These are phyloP conservation scores for Nannochloropsis gaditana DNA, from an alignment of 108 stramenopile genomes.

Conservation along the genomic window DNA sequence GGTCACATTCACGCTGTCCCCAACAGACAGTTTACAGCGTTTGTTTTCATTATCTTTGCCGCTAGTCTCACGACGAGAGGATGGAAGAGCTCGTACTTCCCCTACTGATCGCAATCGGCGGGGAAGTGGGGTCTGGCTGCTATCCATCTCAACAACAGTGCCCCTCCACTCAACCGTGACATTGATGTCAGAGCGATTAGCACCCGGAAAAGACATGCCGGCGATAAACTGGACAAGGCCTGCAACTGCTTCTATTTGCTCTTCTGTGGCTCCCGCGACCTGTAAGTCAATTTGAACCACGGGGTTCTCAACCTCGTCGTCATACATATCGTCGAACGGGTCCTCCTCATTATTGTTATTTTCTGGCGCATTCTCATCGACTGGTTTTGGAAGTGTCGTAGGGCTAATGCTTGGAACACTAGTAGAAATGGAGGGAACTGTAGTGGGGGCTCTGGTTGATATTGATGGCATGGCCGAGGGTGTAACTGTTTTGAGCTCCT, in stretches of 20 bases:
- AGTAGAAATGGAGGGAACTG: no score
- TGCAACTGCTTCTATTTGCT: conserved; percentile 8
- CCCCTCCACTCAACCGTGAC: not conserved
- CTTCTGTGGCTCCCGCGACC: not conserved
- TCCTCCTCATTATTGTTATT: no score
- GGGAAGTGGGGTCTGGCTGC: not conserved
- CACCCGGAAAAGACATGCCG: not conserved
- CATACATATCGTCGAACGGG: not conserved
- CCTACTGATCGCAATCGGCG: not conserved
- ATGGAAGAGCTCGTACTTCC: not conserved
- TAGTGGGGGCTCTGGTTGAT: no score
- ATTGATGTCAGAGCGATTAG: not conserved
- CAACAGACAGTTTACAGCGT: not conserved
- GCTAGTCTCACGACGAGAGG: not conserved
- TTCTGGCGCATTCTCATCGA: no score
- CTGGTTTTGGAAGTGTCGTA: no score
- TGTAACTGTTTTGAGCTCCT: no score
- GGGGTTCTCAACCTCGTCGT: not conserved
- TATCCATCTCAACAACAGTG: not conserved
- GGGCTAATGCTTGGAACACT: no score
- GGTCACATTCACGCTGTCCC: not conserved
- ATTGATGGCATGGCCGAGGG: no score
- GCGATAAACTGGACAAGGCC: conserved; percentile 10
- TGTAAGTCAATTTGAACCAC: not conserved
- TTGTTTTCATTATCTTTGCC: not conserved